phyloP scores from a whole-genome alignment of 2,329 filamentous ascomycete species.

The Sporothrix brunneoviolacea region DNA sequence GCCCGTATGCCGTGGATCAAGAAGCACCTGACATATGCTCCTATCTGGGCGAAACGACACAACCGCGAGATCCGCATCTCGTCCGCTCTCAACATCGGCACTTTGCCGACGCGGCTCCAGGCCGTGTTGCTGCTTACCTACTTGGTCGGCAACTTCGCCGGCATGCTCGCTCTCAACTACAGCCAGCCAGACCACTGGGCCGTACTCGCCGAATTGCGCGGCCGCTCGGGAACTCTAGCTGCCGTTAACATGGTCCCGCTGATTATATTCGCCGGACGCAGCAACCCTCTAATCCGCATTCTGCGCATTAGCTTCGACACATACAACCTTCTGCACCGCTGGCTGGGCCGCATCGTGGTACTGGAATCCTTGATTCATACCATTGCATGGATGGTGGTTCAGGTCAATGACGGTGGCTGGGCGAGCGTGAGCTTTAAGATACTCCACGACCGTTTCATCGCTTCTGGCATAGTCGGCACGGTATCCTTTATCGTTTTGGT shows the following conservation, averaged over 20 bases:
- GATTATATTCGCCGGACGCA: constrained; percentile 80
- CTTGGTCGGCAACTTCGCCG: constrained; percentile 53
- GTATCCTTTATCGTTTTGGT: constrained; percentile 59
- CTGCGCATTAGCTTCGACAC: constrained; percentile 91
- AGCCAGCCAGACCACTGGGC: constrained; percentile 50
- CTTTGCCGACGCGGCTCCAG: constrained; percentile 59
- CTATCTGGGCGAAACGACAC: constrained; percentile 58
- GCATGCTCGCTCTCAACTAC: constrained; percentile 59
- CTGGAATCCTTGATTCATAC: constrained; percentile 65
- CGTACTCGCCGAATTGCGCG: constrained; percentile 74
- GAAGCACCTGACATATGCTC: constrained; percentile 56
- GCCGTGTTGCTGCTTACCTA: constrained; percentile 50
- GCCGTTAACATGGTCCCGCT: constrained; percentile 89
- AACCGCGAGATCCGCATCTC: constrained; percentile 46
- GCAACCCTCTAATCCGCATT: constrained; percentile 81
- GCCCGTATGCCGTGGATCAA: constrained; percentile 57
- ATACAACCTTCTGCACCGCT: constrained; percentile 84
- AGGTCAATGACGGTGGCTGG: constrained; percentile 58
- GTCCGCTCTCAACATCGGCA: constrained; percentile 45
- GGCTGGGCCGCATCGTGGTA: constrained; percentile 70
- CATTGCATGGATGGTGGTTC: constrained; percentile 66
- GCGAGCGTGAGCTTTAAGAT: constrained; percentile 49
- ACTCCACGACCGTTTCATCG: constrained; percentile 54
- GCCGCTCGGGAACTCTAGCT: constrained; percentile 75
- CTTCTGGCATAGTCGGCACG: constrained; percentile 46